Base-by-base conservation (phyloP, 2,329 filamentous ascomycete genomes). In the Cladosporium austrohemisphaericum region DNA sequence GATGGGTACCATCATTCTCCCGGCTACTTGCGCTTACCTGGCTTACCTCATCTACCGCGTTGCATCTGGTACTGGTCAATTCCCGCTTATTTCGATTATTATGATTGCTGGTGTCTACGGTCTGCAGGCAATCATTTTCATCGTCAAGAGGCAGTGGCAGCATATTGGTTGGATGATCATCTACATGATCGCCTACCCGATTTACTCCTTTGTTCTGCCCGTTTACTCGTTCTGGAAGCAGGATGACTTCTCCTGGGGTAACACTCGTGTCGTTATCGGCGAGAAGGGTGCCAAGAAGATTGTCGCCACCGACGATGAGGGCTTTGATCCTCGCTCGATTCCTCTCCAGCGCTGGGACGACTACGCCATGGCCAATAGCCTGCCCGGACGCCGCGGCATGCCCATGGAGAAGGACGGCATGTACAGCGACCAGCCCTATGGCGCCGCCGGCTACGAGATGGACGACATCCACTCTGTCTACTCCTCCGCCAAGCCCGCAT, bases 221-320 rank as follows among this genome's bases (percentile, higher is more conserved):
- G 74, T 98, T 55, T 98, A 97, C 75, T 95, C 92, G 0, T 98
- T 98, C 84, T 98, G 93, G 93, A 95, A 96, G 71, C 91, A 96
- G 69, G 93, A 98, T 71, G 92, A 98, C 72, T 98, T 98, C 77
- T 85, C 85, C 2, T 98, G 93, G 93, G 93, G 93, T 78, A 97
- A 93, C 73, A 98, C 93, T 1, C 90, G 93, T 80, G 83, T 98
- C 57, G 93, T 98, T 58, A 87, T 97, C 57, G 92, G 90, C 52
- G 93, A 98, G 69, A 89, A 92, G 68, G 92, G 91, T 55, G 81
- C 80, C 65, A 95, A 95, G 74, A 83, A 95, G 65, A 76, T 96
- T n/a, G 78, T 98, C 46, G 90, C 90, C 0, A 82, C 91, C 2
- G 79, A 82, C 49, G 86, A 92, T 52, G 89, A 93, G 65, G 81